Percentiles rank a stretch among this genome's conserved stretches.
Conservation (phyloP, 768 basidiomycete genomes). For the Lepiota brunneoincarnata region DNA sequence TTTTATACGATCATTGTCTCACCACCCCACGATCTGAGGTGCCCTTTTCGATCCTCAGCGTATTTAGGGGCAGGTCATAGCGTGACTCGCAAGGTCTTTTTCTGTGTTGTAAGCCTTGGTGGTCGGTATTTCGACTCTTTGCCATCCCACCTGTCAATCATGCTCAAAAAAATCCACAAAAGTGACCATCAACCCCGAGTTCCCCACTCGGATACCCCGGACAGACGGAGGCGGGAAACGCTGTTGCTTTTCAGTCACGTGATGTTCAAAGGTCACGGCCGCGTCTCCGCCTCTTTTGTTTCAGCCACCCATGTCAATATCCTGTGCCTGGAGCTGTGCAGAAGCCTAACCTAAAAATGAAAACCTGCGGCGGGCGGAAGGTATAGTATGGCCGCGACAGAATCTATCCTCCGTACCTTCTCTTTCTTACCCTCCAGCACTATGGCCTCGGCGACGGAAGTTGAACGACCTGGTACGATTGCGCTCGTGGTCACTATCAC, state of each 20-base stretch:
- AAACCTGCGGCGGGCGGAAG: not conserved
- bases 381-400: not conserved
- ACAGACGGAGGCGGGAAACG: not conserved
- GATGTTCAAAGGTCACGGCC: not conserved
- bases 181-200: not conserved
- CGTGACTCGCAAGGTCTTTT: too few species aligned
- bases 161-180: not conserved
- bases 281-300: not conserved
- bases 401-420: not conserved
- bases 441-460: not conserved
- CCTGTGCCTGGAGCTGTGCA: slow-evolving; percentile 7
- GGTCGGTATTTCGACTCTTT: too few species aligned
- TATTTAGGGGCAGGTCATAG: too few species aligned
- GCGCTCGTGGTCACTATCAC: not conserved
- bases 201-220: not conserved
- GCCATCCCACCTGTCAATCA: too few species aligned
- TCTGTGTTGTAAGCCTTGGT: too few species aligned
- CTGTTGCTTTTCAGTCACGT: not conserved
- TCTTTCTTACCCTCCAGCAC: not conserved
- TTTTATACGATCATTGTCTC: too few species aligned
- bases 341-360: not conserved
- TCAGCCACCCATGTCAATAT: slow-evolving; percentile 1
- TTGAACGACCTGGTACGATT: not conserved
- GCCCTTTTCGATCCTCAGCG: too few species aligned
- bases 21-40: too few species aligned